These are phyloP conservation scores for Penicillium argentinense DNA, from an alignment of 495 filamentous ascomycete genomes.

Conservation along the genomic window DNA sequence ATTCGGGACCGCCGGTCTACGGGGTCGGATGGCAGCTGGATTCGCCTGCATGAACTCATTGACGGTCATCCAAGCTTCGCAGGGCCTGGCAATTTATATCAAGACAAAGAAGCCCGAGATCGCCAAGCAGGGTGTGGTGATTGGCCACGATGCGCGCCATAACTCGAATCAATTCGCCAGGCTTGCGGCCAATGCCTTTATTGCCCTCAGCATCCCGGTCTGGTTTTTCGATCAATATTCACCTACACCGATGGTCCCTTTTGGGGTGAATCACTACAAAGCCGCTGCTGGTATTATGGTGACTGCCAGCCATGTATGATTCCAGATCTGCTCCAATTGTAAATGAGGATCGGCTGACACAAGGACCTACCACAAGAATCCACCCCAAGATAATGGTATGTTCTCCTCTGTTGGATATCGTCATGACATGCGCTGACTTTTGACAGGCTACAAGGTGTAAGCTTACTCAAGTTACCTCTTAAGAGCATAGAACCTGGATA, in stretches of 20 bases:
- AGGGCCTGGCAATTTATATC: constrained; percentile 67
- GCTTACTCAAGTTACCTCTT: constrained; percentile 3
- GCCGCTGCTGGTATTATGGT: constrained; percentile 71
- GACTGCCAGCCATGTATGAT: constrained; percentile 62
- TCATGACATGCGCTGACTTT: constrained; percentile 8
- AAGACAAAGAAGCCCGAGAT: constrained; percentile 38
- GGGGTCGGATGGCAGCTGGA: constrained; percentile 68
- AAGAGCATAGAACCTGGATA: not conserved
- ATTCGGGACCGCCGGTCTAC: constrained; percentile 70
- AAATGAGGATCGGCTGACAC: constrained; percentile 13
- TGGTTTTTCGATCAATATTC: constrained; percentile 57
- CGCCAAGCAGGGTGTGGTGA: constrained; percentile 53
- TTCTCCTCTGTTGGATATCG: not conserved
- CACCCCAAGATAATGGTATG: constrained; percentile 63
- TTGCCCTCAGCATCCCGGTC: constrained; percentile 59
- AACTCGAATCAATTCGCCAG: constrained; percentile 65
- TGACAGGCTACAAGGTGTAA: constrained; percentile 65
- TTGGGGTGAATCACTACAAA: constrained; percentile 54
- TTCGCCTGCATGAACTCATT: constrained; percentile 69
- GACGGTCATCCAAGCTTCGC: constrained; percentile 71
- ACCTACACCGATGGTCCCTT: constrained; percentile 70
- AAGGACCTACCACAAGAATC: constrained; percentile 52
- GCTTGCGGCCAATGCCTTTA: constrained; percentile 64
- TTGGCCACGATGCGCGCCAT: constrained; percentile 68
- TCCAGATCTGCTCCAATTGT: not conserved